These are phyloP conservation scores for Malus hybrid DNA, from an alignment of 331 rosid genomes.

Conservation along the genomic window DNA sequence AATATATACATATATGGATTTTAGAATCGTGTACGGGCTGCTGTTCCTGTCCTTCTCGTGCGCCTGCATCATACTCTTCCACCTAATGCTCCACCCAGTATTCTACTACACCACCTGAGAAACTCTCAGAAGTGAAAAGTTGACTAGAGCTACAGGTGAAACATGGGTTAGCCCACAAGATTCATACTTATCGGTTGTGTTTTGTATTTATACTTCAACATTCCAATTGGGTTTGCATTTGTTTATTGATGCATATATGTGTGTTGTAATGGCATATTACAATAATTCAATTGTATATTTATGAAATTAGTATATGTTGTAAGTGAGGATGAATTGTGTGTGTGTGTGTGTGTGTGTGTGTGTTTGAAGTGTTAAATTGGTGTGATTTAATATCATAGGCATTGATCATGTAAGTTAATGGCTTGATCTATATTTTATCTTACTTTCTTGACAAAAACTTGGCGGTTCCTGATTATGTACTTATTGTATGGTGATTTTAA, in stretches of 20 bases:
- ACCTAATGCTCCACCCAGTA: conserved; percentile 38
- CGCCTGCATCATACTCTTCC: conserved; percentile 34
- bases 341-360: no score
- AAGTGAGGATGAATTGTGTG: background rate
- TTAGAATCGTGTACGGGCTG: conserved; percentile 38
- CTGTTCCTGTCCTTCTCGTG: conserved; percentile 33
- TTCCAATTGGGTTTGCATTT: background rate
- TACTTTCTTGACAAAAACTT: no score
- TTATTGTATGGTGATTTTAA: no score
- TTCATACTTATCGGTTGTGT: background rate
- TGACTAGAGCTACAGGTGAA: background rate
- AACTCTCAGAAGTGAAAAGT: no score
- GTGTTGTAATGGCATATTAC: background rate
- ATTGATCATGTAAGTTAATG: no score
- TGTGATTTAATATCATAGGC: no score
- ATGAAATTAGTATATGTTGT: background rate
- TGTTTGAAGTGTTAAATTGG: no score
- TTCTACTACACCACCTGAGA: conserved; percentile 30
- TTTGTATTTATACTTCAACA: background rate
- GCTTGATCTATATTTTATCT: no score
- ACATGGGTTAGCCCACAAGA: conserved; percentile 8
- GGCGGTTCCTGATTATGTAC: no score
- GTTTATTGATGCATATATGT: background rate
- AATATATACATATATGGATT: conserved; percentile 9
- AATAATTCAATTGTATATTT: background rate